phyloP scores from a whole-genome alignment of 768 basidiomycete genomes.

The Asterophora parasitica region DNA sequence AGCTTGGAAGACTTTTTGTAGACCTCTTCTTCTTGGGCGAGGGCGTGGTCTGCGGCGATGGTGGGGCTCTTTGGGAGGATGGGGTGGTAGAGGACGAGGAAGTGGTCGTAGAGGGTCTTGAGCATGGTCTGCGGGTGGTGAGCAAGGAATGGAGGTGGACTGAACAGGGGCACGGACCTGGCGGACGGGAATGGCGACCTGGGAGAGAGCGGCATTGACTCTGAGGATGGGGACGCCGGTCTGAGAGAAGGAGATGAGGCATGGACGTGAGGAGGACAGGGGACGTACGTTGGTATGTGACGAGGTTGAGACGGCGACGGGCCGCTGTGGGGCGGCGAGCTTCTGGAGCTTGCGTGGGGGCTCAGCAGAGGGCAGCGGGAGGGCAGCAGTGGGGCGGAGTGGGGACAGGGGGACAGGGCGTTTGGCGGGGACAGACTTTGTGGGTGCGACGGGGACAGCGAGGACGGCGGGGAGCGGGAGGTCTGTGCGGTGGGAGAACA shows the following conservation, averaged over 20 bases:
- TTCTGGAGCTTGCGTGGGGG: slow-evolving; percentile 66
- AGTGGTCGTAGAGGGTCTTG: slow-evolving; percentile 70
- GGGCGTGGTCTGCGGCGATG: slow-evolving; percentile 72
- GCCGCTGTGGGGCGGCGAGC: slow-evolving; percentile 37
- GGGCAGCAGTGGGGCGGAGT: slow-evolving; percentile 19
- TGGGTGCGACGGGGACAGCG: slow-evolving; percentile 29
- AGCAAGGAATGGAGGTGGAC: slow-evolving; percentile 8
- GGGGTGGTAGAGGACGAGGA: slow-evolving; percentile 57
- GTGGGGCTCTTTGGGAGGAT: slow-evolving; percentile 50
- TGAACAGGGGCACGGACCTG: slow-evolving; percentile 39
- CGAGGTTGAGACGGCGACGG: slow-evolving; percentile 38
- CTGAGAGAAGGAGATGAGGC: slow-evolving; percentile 15
- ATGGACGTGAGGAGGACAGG: not conserved
- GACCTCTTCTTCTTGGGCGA: slow-evolving; percentile 76
- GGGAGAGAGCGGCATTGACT: slow-evolving; percentile 64
- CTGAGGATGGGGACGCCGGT: slow-evolving; percentile 61
- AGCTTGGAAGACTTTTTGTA: slow-evolving; percentile 70
- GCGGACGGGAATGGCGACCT: slow-evolving; percentile 66
- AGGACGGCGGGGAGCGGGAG: slow-evolving; percentile 32
- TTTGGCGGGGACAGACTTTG: slow-evolving; percentile 43
- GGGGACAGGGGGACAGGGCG: slow-evolving; percentile 35
- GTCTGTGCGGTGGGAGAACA: slow-evolving; percentile 59
- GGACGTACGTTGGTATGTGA: slow-evolving; percentile 31
- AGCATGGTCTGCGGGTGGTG: slow-evolving; percentile 55
- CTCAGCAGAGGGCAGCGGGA: slow-evolving; percentile 28